Base-by-base conservation (phyloP, 805 yeast genomes). In the Sungouiozyma intestinalis region DNA sequence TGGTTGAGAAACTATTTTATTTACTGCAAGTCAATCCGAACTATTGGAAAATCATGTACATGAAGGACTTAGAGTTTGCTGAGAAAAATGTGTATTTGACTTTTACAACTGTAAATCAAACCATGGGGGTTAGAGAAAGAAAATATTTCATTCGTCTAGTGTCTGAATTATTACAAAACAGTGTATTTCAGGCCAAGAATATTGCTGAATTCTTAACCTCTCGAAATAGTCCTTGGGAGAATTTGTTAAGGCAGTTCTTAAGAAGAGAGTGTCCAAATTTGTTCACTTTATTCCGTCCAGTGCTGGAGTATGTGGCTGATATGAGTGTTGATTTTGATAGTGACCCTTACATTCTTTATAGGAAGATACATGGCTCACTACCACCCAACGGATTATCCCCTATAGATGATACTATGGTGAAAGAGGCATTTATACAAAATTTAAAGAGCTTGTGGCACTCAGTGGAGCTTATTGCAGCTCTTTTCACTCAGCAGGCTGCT, bases 1-100 rank as follows among this genome's bases (percentile, higher is more conserved):
- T 53, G 4, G 84, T 82, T 60, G 95, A 81, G 51, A 81, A 84
- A 17, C 55, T 90, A 40, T 79, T 92, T 50, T 92, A 81, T 54
- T 63, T 90, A 19, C 60, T 92, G 36, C 97, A 92, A 58, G 83
- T 94, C 0, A 85, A 85, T 52, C 84, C 95, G 0, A 58, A 61
- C 1, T 90, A 90, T 53, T 70, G 88, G 55, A 68, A 78, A 2
- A 63, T 76, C 13, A 59, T 85, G 31, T 73, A 77, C 42, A 58
- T 65, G 14, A 51, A 60, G 8, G 61, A 64, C 33, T 55, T 55
- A n/a, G 48, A 43, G 2, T 58, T 58, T 48, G 54, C 52, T 17
- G 51, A 50, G 35, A 51, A 50, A 15, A 58, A 57, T 42, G 52
- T 47, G 15, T 66, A 52, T 42, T 51, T 54, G 9, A 50, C 52